Conservation (phyloP, 169 alveolate genomes). For the Sarcocystis neurona region DNA sequence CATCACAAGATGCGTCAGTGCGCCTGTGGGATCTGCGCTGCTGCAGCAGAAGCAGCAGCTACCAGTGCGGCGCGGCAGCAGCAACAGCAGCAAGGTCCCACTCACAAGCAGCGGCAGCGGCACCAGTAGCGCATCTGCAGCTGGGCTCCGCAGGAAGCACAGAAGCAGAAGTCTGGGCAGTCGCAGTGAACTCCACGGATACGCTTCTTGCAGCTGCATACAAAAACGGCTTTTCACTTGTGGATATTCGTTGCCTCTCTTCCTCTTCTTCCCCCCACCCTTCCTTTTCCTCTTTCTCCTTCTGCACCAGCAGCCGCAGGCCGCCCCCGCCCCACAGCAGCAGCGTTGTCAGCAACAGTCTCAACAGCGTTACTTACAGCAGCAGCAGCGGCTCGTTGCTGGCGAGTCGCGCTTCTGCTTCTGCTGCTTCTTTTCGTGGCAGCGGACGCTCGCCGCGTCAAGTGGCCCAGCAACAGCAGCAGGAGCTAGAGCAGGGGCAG, state of each 20-base stretch:
- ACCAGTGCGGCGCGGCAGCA: background rate
- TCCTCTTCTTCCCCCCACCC: background rate
- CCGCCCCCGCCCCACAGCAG: no score
- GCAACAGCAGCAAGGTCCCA: background rate
- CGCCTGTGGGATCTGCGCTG: conserved; percentile 10
- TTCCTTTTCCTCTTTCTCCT: background rate
- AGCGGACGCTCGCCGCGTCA: no score
- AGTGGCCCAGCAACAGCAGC: no score
- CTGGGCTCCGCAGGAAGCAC: conserved; percentile 6
- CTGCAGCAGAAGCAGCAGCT: background rate
- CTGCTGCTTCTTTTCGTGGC: no score
- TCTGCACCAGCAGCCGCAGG: no score
- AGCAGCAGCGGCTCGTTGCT: no score
- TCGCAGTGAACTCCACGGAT: background rate
- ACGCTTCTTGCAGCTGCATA: background rate
- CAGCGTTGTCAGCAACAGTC: no score
- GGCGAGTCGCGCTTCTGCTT: no score
- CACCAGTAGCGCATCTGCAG: background rate
- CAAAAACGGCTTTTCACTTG: background rate
- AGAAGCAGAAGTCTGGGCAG: conserved; percentile 11
- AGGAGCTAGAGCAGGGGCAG: no score
- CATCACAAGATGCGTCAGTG: conserved; percentile 1
- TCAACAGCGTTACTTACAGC: no score
- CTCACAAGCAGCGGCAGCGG: background rate
- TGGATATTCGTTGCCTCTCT: background rate